Conservation (phyloP, 2,329 filamentous ascomycete genomes). For the Penicillium sp. region DNA sequence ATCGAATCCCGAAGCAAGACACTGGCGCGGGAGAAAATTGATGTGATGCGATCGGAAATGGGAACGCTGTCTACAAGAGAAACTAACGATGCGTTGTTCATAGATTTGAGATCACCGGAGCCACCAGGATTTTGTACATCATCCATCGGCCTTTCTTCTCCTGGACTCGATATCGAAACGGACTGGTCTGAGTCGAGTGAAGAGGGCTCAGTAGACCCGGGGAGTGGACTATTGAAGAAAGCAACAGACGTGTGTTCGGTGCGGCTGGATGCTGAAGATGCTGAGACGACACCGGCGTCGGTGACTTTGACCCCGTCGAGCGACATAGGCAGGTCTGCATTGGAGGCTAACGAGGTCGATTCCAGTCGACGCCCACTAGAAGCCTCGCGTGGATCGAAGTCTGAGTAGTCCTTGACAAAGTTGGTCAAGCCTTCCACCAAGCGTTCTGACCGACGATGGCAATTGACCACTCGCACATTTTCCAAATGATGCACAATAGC, state of each 20-base stretch:
- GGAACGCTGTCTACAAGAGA: conserved; percentile 12
- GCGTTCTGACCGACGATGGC: conserved; percentile 55
- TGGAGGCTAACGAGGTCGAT: background rate
- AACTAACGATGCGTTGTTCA: background rate
- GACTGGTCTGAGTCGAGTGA: conserved; percentile 1
- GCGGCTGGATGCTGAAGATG: background rate
- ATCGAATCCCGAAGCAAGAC: conserved; percentile 44
- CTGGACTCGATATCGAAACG: conserved; percentile 1
- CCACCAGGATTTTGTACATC: conserved; percentile 3
- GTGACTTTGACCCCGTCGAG: background rate
- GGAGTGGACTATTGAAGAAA: conserved; percentile 1
- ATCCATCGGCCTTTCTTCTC: conserved; percentile 7
- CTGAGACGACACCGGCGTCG: background rate
- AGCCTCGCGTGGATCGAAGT: conserved; percentile 23
- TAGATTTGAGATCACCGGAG: background rate
- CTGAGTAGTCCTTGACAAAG: conserved; percentile 47
- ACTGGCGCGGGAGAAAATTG: conserved; percentile 46
- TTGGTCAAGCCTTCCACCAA: conserved; percentile 55
- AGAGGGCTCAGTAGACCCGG: conserved; percentile 1
- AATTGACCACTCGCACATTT: conserved; percentile 53
- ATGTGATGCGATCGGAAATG: conserved; percentile 17
- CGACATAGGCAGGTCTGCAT: background rate
- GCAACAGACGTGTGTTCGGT: background rate
- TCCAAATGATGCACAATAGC: conserved; percentile 60
- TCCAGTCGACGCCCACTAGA: conserved; percentile 13